Evolutionary conservation across 768 basidiomycete species (phyloP), one percentile per base, ranked within the genome.

Genomic region (Kwoniella botswanensis): DNA sequence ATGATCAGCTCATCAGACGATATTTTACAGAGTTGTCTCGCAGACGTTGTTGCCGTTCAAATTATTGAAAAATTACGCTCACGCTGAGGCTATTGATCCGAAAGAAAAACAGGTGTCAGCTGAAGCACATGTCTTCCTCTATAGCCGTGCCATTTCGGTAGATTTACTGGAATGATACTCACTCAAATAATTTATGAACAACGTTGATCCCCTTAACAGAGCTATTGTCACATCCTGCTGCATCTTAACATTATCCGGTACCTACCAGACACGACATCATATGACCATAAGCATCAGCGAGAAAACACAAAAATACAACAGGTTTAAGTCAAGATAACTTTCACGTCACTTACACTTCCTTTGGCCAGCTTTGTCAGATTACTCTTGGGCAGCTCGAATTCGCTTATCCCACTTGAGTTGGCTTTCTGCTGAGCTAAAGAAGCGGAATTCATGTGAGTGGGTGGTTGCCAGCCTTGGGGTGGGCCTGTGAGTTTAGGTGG

Each of bases 141-240:
- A 41, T 29, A 17, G 41, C 12, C 21, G 15, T 29, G n/a, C 4
- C 4, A 35, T 35, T 35, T 4, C 35, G 35, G 35, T 35, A 35
- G 35, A 35, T 35, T 5, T 35, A 35, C 5, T 35, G 7, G 6
- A 7, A 35, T 35, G 7, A n/a, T 72, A n/a, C 90, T 75, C 82
- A 91, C 95, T 91, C 9, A 98, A 86, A 76, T 94, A 96, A 82
- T 92, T 95, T 75, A 99, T 94, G 82, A 98, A 98, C 63, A 98
- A 91, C 0, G 95, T 95, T 3, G 94, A 93, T 41, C 91, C 91
- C 80, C 94, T 94, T 15, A 92, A 87, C 11, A 97, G 86, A 13
- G 93, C 92, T 1, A 92, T 82, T 0, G 94, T 89, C 0, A 92
- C 92, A 69, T 98, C 96, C 72, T 94, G 96, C 76, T 94, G 92